Base-by-base conservation (phyloP, 2,329 filamentous ascomycete species). In the Stenocarpella maydis region DNA sequence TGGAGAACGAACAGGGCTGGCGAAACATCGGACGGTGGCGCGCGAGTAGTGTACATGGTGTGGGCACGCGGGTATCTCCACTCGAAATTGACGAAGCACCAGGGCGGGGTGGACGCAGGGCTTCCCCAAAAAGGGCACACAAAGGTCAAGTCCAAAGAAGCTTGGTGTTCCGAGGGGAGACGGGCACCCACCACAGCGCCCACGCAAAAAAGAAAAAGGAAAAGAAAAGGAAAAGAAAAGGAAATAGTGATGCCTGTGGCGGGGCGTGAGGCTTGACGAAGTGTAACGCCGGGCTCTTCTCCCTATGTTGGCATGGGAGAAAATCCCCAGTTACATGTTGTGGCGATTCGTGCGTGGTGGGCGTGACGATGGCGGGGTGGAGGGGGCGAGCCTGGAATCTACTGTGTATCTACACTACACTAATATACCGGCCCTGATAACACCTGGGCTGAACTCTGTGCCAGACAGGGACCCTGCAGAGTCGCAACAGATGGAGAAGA, bases 181-280 rank as follows among this genome's bases (percentile, higher is more conserved):
- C n/a, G n/a, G n/a, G 3, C 34, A 47, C 34, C 26, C 58, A 21
- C 41, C 41, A 12, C 17, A 3, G 49, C 10, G 31, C 21, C 53
- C 54, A 58, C 34, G 6, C 34, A 37, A 37, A n/a, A n/a, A 37
- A 37, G 9, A 12, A 37, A 12, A 12, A 37, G 12, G 6, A 2
- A 37, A 37, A 10, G 34, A 34, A 31, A 37, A 37, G 9, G 9
- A 37, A 12, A 12, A 37, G 12, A 2, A 2, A 37, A 37, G 34
- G 34, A 34, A 31, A 5, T 34, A 24, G 26, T 47, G 41, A 8
- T 43, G 58, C 58, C 58, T 49, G 58, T 49, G 58, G 58, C 58
- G n/a, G n/a, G 58, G 58, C 58, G 58, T 28, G 43, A 49, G 58
- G 58, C 58, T 49, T 45, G 58, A 34, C 31, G n/a, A 63, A 49